Base-by-base conservation (phyloP, 805 yeast species). In the Metschnikowia sp. region DNA sequence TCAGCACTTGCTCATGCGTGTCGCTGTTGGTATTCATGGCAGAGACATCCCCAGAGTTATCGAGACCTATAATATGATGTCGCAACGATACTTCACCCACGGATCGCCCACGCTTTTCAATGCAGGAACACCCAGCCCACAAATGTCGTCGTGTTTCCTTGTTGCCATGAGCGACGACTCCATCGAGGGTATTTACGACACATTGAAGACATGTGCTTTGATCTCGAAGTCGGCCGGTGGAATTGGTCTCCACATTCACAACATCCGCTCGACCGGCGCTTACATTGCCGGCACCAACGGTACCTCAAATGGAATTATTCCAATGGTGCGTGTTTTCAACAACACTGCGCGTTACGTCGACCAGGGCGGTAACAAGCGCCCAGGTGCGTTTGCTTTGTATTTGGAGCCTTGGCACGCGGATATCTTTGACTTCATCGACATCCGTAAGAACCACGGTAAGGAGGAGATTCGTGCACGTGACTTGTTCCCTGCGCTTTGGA, bases 331-430 rank as follows among this genome's bases (percentile, higher is more conserved):
- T 60, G 84, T 79, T 26, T 79, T 79, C 68, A 79, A 79, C 65
- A 79, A 78, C 61, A 79, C 84, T 35, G 84, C 84, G 33, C 72
- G 83, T 61, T 79, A 79, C 57, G 84, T 79, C 38, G 84, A 79
- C 58, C 84, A 79, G 64, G 84, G 84, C 61, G 84, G 84, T 56
- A 79, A 79, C 65, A 79, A 79, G 66, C 69, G 84, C 63, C 84
- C 84, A 12, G 84, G 84, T 59, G 84, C 84, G 11, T 78, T 79
- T 63, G 84, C 84, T 18, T 63, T 79, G 44, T 79, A 79, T 63
- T 61, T 79, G 43, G 84, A 79, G 64, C 84, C 84, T 59, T 79
- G 84, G 84, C 84, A 79, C 60, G 66, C 82, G 8, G 84, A 79
- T 61, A 72, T 79, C 52, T 75, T 79, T 55, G 83, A 79, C 48